Base-by-base conservation (phyloP, 1,284 basidiomycete genomes). In the Bjerkandera adusta region DNA sequence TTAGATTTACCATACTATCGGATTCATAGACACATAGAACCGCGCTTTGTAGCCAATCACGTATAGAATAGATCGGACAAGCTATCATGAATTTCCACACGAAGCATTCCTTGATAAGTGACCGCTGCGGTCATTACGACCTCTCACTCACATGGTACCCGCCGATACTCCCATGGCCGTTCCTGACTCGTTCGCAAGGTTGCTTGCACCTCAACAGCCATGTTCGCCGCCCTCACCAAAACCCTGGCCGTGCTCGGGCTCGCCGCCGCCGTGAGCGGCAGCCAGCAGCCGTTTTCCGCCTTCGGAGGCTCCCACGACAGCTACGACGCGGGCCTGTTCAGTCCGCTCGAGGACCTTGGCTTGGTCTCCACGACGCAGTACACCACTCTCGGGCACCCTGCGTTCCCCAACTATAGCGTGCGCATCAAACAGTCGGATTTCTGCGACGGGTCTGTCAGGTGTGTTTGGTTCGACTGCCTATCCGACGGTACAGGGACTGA, bases 321-420 rank as follows among this genome's bases (percentile, higher is more conserved):
- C 2, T 69, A 71, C 48, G 67, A 72, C 53, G 55, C 57, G 4
- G 68, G 69, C 1, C 58, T 73, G 2, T 75, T 77, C 58, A 68
- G 64, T 0, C 73, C 74, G 4, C 34, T 71, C 5, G 71, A 71
- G 47, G 65, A 69, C 46, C 55, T 81, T 12, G 64, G 63, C 32
- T 46, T 58, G n/a, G 62, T 82, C n/a, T 74, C 76, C 4, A 37
- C 51, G 6, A 32, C 49, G 1, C 61, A 63, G 5, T 83, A 75
- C 58, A 76, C 76, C 2, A 67, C 68, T 5, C 57, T 85, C 34
- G 55, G 55, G 4, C 81, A 84, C 54, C 78, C 79, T 3, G 55
- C 61, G 29, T 81, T 79, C 57, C 80, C 80, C 0, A 61, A 66
- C n/a, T 64, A 82, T 58, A 68, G 63, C 41, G 72, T 83, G 12